Evolutionary conservation across 345 rosid species (phyloP), one percentile per base, ranked within the genome.

Genomic region (Sapria himalayana): DNA sequence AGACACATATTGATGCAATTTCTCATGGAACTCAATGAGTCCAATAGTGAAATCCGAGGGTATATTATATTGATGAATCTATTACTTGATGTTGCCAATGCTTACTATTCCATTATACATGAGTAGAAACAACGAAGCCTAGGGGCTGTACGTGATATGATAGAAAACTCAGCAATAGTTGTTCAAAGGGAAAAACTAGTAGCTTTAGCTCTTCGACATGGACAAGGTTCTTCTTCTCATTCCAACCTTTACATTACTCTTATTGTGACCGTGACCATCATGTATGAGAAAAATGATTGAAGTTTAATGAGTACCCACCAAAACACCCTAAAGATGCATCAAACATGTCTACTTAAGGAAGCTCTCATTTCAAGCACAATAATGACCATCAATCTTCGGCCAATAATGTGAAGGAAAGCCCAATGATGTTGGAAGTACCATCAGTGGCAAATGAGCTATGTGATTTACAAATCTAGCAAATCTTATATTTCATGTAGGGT

Each of bases 71-170:
- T 39, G 10, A 1, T 19, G 25, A 39, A 39, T 20, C 43, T 25
- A 4, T 7, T 41, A 14, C 45, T 13, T 14, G 45, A 23, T 22
- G 19, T 41, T 41, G 10, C 0, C 1, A 3, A 22, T 11, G 45
- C 45, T 5, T 40, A 40, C 18, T 40, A 17, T 23, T 40, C 45
- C 15, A 22, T 40, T 23, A 23, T 40, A n/a, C 12, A 40, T 22
- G 45, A 23, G 25, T 17, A 40, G 9, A 40, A 40, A n/a, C 45
- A 40, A 23, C 2, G 1, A 3, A 40, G 9, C 9, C 10, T 40
- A 18, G 29, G 29, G 9, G 10, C 29, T 3, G 10, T 20, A 13
- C 12, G 10, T 0, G 44, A 40, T 29, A 22, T 1, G 16, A 4
- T 7, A 14, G 5, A 40, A 13, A 12, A 4, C 16, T 2, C 19